Base-by-base conservation (phyloP, 495 filamentous ascomycete genomes). In the Lasiosphaeria ovina region DNA sequence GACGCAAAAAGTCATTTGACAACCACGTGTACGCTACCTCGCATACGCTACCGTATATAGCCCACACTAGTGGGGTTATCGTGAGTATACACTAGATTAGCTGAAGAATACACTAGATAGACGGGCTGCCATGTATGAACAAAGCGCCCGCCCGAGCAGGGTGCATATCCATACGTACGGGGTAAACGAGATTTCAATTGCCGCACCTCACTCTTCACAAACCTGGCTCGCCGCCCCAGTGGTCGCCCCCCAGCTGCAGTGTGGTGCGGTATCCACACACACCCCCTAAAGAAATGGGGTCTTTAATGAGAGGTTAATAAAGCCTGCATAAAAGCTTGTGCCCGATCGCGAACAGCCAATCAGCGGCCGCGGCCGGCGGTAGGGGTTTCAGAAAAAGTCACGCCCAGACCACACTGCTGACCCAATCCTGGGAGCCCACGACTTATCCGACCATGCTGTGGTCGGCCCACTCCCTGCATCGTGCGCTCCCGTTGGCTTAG, bases 271-370 rank as follows among this genome's bases (percentile, higher is more conserved):
- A 7, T 42, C 38, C 8, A 12, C 12, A 42, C 38, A 12, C 12
- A 47, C 44, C 44, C 44, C 12, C 12, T 2, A 11, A 42, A 7
- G 16, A 47, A 4, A 11, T n/a, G 16, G 16, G 3, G 12, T 2
- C 12, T 47, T 47, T 47, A n/a, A 47, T 47, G 44, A 47, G 44
- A 47, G 44, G 44, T n/a, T 47, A 47, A 47, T 47, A 47, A 47
- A 47, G 44, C 12, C 7, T n/a, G 44, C 44, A 47, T 47, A 47
- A 24, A 24, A 47, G 44, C 44, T 47, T n/a, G 44, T n/a, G 44
- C 44, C 38, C 44, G 16, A 4, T 9, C 8, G 2, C 0, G 44
- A 1, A n/a, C 44, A 47, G 6, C 44, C 44, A 47, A 47, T 47
- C 8, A n/a, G 44, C 12, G 44, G 6, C 44, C 16, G 4, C 44